Percentiles rank a stretch among this genome's conserved stretches.
phyloP scores from a whole-genome alignment of 73 alveolate species.

The Paraurostyla sp. region DNA sequence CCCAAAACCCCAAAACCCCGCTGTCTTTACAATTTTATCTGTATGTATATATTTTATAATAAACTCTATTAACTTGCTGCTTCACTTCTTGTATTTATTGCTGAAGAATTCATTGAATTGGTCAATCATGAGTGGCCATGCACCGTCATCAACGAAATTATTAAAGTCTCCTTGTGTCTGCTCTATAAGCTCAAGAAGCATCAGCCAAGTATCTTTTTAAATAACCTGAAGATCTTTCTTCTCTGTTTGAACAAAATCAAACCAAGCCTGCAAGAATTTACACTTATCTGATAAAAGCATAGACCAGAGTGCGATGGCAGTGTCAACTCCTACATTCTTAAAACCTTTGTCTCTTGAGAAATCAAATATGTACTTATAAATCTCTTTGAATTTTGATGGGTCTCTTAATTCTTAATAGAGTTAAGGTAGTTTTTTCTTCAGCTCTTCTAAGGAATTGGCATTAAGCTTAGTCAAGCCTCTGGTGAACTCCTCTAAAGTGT shows the following conservation, averaged over 20 bases:
- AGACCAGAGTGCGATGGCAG: constrained; percentile 76
- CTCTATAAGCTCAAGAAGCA: constrained; percentile 71
- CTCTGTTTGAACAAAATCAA: constrained; percentile 59
- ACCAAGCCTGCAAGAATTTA: constrained; percentile 51
- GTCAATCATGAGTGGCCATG: constrained; percentile 77
- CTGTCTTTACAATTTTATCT: too few species aligned
- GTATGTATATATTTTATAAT: too few species aligned
- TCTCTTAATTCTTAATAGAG: constrained; percentile 58
- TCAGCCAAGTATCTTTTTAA: constrained; percentile 74
- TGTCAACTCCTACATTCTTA: constrained; percentile 67
- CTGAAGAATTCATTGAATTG: constrained; percentile 58
- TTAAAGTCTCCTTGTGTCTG: constrained; percentile 64
- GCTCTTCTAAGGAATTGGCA: constrained; percentile 40
- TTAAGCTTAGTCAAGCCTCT: constrained; percentile 69
- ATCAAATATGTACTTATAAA: constrained; percentile 68
- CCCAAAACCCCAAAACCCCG: too few species aligned
- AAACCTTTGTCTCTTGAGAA: constrained; percentile 71
- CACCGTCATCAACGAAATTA: constrained; percentile 70
- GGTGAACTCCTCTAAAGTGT: constrained; percentile 66
- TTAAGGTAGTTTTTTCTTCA: constrained; percentile 57
- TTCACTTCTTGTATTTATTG: constrained; percentile 34
- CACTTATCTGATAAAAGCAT: constrained; percentile 53
- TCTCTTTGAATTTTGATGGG: constrained; percentile 53
- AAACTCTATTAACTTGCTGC: too few species aligned
- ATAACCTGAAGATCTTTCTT: constrained; percentile 56